These are phyloP conservation scores for Camillea tinctor DNA, from an alignment of 2,329 filamentous ascomycete species.

Conservation along the genomic window DNA sequence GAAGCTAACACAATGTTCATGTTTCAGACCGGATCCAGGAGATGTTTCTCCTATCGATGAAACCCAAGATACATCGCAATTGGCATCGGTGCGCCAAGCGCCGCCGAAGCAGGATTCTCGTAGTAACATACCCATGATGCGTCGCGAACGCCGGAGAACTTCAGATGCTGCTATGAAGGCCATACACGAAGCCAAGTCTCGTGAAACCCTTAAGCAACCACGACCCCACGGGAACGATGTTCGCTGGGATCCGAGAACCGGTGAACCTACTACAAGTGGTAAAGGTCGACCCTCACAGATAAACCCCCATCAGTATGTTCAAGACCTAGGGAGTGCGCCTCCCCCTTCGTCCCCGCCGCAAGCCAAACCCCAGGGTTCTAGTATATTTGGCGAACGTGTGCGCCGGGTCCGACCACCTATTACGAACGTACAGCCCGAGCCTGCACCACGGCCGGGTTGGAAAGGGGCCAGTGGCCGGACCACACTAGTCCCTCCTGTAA, in stretches of 20 bases:
- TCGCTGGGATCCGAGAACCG: conserved; percentile 65
- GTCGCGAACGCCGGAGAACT: conserved; percentile 48
- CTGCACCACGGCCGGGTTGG: conserved; percentile 58
- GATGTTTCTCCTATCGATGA: conserved; percentile 57
- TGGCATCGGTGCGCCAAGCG: conserved; percentile 20
- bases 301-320: conserved; percentile 50
- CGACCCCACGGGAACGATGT: conserved; percentile 40
- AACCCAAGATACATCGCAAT: conserved; percentile 36
- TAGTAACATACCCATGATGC: conserved; percentile 52
- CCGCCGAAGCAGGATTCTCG: conserved; percentile 27
- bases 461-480: conserved; percentile 70
- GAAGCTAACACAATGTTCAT: conserved; percentile 25
- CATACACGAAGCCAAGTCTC: conserved; percentile 40
- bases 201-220: conserved; percentile 35
- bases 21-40: conserved; percentile 28
- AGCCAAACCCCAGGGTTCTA: conserved; percentile 29
- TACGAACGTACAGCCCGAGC: conserved; percentile 23
- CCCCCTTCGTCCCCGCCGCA: conserved; percentile 28
- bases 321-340: conserved; percentile 33
- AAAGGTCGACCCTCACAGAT: conserved; percentile 56
- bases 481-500: conserved; percentile 62
- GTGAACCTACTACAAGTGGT: conserved; percentile 59
- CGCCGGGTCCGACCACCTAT: conserved; percentile 40
- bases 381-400: conserved; percentile 45
- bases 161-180: conserved; percentile 38